Evolutionary conservation across 2,329 filamentous ascomycete species (phyloP), one percentile per base, ranked within the genome.

Genomic region (Nemania serpens): DNA sequence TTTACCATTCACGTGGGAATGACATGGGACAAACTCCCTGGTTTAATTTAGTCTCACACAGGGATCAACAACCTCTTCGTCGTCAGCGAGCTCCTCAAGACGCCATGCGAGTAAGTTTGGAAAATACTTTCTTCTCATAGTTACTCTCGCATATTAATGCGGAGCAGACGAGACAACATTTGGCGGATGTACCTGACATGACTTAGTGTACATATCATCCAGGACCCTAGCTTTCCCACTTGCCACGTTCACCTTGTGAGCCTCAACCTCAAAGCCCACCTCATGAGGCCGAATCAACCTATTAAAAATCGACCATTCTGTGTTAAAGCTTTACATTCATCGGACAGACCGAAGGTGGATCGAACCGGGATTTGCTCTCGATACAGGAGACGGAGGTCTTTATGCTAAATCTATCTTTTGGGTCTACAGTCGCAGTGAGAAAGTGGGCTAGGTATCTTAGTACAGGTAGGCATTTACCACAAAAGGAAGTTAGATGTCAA

Each of bases 401-500:
- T 46, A n/a, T 25, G 13, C 43, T 46, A 46, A 29, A 22, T 46
- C 43, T 46, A 17, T 46, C 20, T 29, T n/a, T n/a, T n/a, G n/a
- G 25, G 25, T 29, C 25, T 29, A 29, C 25, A 3, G 25, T 29
- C 7, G 45, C 15, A 15, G 37, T 7, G 15, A 36, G 34, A 36
- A 12, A 36, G 34, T 36, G 34, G 34, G 34, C n/a, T 36, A 36
- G 13, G 17, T 41, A 3, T 36, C 17, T 18, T 33, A 29, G 22
- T n/a, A 49, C 7, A 49, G 3, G n/a, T n/a, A n/a, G n/a, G 29
- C 20, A 39, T 42, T 47, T 47, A 33, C 42, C 48, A 41, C 17
- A 58, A 58, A 12, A 39, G 56, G 56, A 58, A 58, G 56, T 48
- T 46, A 33, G 36, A n/a, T 5, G 7, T 36, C 17, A 48, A 58